Conservation (phyloP, 495 filamentous ascomycete genomes). For the Podospora didyma region DNA sequence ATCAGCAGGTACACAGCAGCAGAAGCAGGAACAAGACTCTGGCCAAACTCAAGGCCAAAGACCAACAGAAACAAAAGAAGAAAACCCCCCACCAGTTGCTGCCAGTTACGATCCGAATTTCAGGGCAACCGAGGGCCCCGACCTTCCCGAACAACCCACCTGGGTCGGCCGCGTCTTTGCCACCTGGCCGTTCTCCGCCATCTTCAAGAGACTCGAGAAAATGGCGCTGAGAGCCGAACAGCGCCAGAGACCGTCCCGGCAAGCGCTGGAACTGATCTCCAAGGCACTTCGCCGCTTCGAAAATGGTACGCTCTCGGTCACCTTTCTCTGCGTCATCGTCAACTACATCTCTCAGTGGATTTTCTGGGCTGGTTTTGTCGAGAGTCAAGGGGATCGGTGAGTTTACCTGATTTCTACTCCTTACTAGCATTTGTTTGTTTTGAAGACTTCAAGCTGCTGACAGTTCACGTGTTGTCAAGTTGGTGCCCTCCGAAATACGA, state of each 20-base stretch:
- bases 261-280: background rate
- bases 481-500: background rate
- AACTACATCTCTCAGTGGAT: constrained; percentile 8
- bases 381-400: background rate
- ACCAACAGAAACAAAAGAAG: too few species aligned
- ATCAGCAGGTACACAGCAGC: too few species aligned
- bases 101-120: too few species aligned
- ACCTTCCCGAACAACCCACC: background rate
- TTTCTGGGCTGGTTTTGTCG: constrained; percentile 3
- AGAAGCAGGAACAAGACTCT: too few species aligned
- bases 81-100: too few species aligned
- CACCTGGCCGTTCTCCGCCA: background rate
- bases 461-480: background rate
- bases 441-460: too few species aligned
- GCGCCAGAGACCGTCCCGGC: background rate
- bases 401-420: too few species aligned
- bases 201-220: background rate
- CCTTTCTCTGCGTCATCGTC: background rate
- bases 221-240: background rate
- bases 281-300: background rate
- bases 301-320: background rate
- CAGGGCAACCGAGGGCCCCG: too few species aligned
- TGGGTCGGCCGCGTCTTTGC: background rate
- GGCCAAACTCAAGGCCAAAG: too few species aligned
- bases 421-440: background rate